Conservation (phyloP, 1,284 basidiomycete species). For the Rhodotorula mucilaginosa region DNA sequence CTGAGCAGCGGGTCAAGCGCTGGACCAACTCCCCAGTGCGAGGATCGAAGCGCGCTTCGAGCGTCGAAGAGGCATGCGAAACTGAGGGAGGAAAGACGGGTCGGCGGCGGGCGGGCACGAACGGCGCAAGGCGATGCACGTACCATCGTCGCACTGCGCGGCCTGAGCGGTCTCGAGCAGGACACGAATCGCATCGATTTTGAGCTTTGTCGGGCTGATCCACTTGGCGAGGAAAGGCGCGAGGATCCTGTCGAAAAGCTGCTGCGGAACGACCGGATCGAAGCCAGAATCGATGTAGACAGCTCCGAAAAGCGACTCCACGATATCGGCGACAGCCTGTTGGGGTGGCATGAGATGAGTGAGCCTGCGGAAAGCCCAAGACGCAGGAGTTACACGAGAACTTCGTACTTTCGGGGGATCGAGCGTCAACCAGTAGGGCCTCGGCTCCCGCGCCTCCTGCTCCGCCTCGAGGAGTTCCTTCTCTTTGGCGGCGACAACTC, state of each 20-base stretch:
- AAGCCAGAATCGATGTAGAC: constrained; percentile 20
- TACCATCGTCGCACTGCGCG: constrained; percentile 56
- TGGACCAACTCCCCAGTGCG: constrained; percentile 11
- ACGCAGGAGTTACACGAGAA: constrained; percentile 59
- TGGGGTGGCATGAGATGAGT: constrained; percentile 54
- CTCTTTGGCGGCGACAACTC: constrained; percentile 55
- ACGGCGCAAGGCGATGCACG: background rate
- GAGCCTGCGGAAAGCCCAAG: constrained; percentile 40
- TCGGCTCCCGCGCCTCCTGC: constrained; percentile 56
- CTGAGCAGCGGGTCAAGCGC: constrained; percentile 48
- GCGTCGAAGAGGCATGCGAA: constrained; percentile 9
- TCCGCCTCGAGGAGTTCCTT: constrained; percentile 57
- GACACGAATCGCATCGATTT: constrained; percentile 68
- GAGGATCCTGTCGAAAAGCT: constrained; percentile 50
- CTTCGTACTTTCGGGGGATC: constrained; percentile 75
- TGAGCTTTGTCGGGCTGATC: constrained; percentile 63
- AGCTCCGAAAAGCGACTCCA: constrained; percentile 26
- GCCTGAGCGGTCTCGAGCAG: constrained; percentile 68
- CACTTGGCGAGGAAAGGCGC: constrained; percentile 71
- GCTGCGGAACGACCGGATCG: constrained; percentile 11
- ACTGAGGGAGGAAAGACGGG: background rate
- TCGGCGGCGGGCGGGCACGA: constrained; percentile 41
- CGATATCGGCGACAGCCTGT: constrained; percentile 53
- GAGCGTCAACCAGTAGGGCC: constrained; percentile 71
- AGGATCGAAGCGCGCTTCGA: constrained; percentile 27